These are phyloP conservation scores for Penicillium alfredii DNA, from an alignment of 495 filamentous ascomycete species.

Conservation along the genomic window DNA sequence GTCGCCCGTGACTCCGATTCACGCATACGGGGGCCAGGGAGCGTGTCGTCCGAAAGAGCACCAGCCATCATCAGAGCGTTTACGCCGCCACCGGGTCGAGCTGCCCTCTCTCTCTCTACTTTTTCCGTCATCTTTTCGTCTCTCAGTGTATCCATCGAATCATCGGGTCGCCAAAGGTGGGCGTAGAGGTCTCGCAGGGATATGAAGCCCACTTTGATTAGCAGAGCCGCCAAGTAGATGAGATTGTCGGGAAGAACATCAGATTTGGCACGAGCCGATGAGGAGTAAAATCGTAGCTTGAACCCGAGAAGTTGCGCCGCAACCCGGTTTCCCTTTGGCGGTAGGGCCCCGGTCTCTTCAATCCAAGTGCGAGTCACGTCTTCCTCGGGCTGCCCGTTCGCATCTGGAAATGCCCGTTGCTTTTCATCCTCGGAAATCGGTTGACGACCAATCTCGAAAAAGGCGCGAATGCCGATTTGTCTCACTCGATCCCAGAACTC, in stretches of 20 bases:
- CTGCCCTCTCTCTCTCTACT: slow-evolving; percentile 64
- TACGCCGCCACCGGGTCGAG: slow-evolving; percentile 55
- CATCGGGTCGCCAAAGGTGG: slow-evolving; percentile 82
- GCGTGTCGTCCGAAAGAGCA: slow-evolving; percentile 76
- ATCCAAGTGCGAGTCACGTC: slow-evolving; percentile 64
- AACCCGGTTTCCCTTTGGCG: slow-evolving; percentile 77
- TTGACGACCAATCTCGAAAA: slow-evolving; percentile 75
- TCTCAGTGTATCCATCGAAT: slow-evolving; percentile 66
- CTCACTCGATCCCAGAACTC: slow-evolving; percentile 79
- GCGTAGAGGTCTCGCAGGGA: slow-evolving; percentile 90
- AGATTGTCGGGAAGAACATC: slow-evolving; percentile 83
- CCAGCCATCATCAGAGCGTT: slow-evolving; percentile 92
- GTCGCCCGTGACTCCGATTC: slow-evolving; percentile 40
- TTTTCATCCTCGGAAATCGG: slow-evolving; percentile 45
- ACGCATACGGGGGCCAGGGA: slow-evolving; percentile 44
- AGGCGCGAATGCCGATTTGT: slow-evolving; percentile 70
- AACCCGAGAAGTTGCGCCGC: slow-evolving; percentile 95
- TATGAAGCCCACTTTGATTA: slow-evolving; percentile 97
- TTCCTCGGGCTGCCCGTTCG: slow-evolving; percentile 34
- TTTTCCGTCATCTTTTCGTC: slow-evolving; percentile 67
- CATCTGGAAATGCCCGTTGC: slow-evolving; percentile 39
- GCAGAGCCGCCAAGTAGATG: slow-evolving; percentile 78
- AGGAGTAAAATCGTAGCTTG: slow-evolving; percentile 92
- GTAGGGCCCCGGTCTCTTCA: slow-evolving; percentile 67
- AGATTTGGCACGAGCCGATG: slow-evolving; percentile 57